These are phyloP conservation scores for Byssoonygena ceratinophila DNA, from an alignment of 2,329 filamentous ascomycete genomes.

Conservation along the genomic window DNA sequence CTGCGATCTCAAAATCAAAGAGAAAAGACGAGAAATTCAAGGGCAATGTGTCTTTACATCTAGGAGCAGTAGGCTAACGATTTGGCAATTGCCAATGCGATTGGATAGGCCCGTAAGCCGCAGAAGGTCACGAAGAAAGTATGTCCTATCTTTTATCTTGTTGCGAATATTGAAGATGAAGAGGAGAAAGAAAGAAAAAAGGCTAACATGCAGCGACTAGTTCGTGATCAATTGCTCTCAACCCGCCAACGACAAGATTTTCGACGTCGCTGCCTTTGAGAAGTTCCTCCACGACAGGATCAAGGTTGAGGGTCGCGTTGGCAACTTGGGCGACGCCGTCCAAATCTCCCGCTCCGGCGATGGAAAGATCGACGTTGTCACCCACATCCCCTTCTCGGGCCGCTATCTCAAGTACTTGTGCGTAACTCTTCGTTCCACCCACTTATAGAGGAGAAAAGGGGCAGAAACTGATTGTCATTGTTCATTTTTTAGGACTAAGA, in stretches of 20 bases:
- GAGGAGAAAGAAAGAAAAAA: no score
- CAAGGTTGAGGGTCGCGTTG: slow-evolving; percentile 97
- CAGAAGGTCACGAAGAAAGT: slow-evolving; percentile 43
- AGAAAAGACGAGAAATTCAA: slow-evolving; percentile 5
- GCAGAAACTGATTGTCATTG: not conserved
- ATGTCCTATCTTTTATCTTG: slow-evolving; percentile 17
- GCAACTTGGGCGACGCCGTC: slow-evolving; percentile 92
- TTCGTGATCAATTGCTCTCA: slow-evolving; percentile 99
- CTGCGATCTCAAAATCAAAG: slow-evolving; percentile 14
- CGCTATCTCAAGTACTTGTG: slow-evolving; percentile 99
- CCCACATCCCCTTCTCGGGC: slow-evolving; percentile 95
- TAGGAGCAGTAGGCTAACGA: slow-evolving; percentile 88
- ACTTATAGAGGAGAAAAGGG: not conserved
- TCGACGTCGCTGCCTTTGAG: slow-evolving; percentile 96
- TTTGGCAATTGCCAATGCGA: slow-evolving; percentile 36
- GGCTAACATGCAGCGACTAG: no score
- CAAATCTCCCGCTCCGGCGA: slow-evolving; percentile 83
- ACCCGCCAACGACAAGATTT: slow-evolving; percentile 99
- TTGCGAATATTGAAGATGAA: not conserved
- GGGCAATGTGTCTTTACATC: slow-evolving; percentile 24
- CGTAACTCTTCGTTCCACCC: slow-evolving; percentile 31
- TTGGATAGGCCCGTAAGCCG: slow-evolving; percentile 37
- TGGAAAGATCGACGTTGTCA: slow-evolving; percentile 95
- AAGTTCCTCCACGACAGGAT: slow-evolving; percentile 99
- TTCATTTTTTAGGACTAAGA: slow-evolving; percentile 73